These are phyloP conservation scores for Claviceps capensis DNA, from an alignment of 2,329 filamentous ascomycete species.

Conservation along the genomic window DNA sequence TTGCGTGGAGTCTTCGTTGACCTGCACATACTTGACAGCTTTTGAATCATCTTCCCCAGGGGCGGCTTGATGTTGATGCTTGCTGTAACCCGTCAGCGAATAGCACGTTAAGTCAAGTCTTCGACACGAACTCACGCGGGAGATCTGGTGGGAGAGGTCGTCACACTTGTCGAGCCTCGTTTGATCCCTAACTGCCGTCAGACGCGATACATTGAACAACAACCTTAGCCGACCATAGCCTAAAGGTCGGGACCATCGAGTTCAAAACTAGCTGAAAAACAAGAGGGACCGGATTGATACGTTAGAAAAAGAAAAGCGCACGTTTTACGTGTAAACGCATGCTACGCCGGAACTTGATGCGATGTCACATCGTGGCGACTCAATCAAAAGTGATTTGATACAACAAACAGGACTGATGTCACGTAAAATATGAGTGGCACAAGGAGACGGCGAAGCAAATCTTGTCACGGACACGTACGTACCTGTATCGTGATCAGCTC, in stretches of 20 bases:
- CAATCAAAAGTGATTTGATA: neutral
- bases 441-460: neutral
- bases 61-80: constrained; percentile 2
- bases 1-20: neutral
- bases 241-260: no score
- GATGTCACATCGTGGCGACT: neutral
- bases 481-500: constrained; percentile 1
- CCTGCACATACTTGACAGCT: constrained; percentile 4
- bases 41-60: constrained; percentile 6
- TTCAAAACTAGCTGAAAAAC: neutral
- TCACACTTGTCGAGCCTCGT: constrained; percentile 1
- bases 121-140: neutral
- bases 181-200: constrained; percentile 1
- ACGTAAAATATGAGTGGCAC: neutral
- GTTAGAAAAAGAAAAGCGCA: neutral
- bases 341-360: no score
- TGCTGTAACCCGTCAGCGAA: constrained; percentile 1
- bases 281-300: neutral
- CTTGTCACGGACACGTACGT: neutral
- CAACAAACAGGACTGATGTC: neutral
- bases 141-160: neutral
- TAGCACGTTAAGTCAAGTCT: neutral
- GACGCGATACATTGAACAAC: neutral
- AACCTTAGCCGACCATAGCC: neutral
- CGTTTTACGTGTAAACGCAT: neutral